Evolutionary conservation across 2,329 filamentous ascomycete species (phyloP).

Genomic region (Lizonia empirigonia): DNA sequence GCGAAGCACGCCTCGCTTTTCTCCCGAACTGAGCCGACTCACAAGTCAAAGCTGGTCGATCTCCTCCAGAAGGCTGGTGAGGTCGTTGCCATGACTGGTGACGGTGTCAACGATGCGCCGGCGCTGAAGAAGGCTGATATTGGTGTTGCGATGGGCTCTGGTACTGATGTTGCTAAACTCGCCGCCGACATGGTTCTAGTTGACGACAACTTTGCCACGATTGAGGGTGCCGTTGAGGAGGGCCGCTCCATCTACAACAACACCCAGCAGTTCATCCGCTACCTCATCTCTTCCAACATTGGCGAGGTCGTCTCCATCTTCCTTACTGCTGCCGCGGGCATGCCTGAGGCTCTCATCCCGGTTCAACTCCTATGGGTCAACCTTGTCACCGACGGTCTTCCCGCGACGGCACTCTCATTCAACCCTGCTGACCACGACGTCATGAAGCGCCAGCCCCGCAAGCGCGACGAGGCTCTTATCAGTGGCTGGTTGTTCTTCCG

Average conservation of each 20-base stretch:
- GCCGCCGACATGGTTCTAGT: slow-evolving; percentile 98
- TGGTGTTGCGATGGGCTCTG: slow-evolving; percentile 97
- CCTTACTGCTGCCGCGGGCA: slow-evolving; percentile 91
- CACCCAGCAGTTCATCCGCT: slow-evolving; percentile 99
- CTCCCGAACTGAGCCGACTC: slow-evolving; percentile 90
- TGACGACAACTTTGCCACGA: slow-evolving; percentile 98
- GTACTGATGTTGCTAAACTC: slow-evolving; percentile 94
- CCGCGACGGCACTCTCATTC: slow-evolving; percentile 94
- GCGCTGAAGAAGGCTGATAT: slow-evolving; percentile 99
- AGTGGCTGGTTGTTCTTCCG: slow-evolving; percentile 97
- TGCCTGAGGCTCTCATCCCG: slow-evolving; percentile 96
- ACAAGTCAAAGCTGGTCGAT: slow-evolving; percentile 98
- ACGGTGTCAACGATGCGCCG: slow-evolving; percentile 97
- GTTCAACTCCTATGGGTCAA: slow-evolving; percentile 99
- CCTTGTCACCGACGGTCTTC: slow-evolving; percentile 94
- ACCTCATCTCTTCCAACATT: slow-evolving; percentile 98
- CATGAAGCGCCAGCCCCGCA: slow-evolving; percentile 89
- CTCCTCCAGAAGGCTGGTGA: slow-evolving; percentile 90
- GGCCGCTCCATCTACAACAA: slow-evolving; percentile 99
- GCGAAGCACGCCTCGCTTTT: slow-evolving; percentile 88
- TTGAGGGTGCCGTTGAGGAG: slow-evolving; percentile 94
- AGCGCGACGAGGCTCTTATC: slow-evolving; percentile 90
- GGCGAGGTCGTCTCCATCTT: slow-evolving; percentile 99
- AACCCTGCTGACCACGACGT: slow-evolving; percentile 98
- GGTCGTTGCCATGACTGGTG: slow-evolving; percentile 98